Conservation (phyloP, 2,329 filamentous ascomycete species). For the Thermomyces lanuginosus region DNA sequence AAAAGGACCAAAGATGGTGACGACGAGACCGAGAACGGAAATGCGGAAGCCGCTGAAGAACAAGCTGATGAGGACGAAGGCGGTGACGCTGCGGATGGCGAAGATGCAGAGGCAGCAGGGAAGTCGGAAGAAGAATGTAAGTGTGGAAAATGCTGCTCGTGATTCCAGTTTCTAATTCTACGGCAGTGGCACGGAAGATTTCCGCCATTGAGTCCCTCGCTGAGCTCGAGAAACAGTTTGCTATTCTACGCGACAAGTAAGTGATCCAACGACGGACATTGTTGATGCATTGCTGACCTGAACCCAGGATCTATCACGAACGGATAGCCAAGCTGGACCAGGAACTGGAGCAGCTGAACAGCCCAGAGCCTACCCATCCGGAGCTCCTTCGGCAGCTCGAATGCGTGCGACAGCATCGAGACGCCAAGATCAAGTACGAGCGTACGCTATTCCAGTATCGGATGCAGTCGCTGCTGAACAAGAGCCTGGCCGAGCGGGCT, state of each 20-base stretch:
- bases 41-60: constrained; percentile 30
- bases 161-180: constrained; percentile 11
- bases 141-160: constrained; percentile 8
- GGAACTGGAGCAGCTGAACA: constrained; percentile 44
- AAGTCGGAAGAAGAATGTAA: constrained; percentile 38
- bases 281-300: constrained; percentile 4
- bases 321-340: constrained; percentile 63
- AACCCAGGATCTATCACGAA: constrained; percentile 71
- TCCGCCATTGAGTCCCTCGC: constrained; percentile 64
- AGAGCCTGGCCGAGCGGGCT: constrained; percentile 63
- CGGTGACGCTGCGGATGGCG: constrained; percentile 32
- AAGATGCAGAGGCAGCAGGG: constrained; percentile 28
- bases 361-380: constrained; percentile 55
- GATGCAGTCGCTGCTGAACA: constrained; percentile 53
- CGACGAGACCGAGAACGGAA: constrained; percentile 20
- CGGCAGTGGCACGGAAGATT: constrained; percentile 57
- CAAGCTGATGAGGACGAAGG: constrained; percentile 33
- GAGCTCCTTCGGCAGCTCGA: constrained; percentile 83
- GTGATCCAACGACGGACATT: constrained; percentile 5
- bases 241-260: constrained; percentile 54
- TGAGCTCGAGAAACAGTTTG: constrained; percentile 76
- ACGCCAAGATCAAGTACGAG: constrained; percentile 64
- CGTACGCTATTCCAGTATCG: constrained; percentile 58
- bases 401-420: constrained; percentile 64
- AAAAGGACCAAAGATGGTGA: constrained; percentile 25